Evolutionary conservation across 805 yeast species (phyloP).

Genomic region (Candida sithepensis): DNA sequence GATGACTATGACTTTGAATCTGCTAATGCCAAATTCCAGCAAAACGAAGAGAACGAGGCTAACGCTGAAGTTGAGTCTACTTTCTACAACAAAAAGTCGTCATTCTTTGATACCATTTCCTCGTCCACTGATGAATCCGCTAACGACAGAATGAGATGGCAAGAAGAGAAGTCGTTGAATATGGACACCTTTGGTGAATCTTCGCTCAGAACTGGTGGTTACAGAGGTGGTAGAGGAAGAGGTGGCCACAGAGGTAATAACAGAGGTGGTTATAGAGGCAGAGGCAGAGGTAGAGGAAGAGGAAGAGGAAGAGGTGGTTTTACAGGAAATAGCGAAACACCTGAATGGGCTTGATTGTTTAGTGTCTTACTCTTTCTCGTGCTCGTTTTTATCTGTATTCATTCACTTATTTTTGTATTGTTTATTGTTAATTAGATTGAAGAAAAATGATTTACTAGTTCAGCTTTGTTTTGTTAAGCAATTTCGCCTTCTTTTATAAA

Average conservation of each 20-base stretch:
- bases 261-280: conserved; percentile 11
- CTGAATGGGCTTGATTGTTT: conserved; percentile 27
- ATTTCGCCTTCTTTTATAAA: not conserved
- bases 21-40: conserved; percentile 68
- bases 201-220: conserved; percentile 37
- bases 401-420: not conserved
- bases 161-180: conserved; percentile 68
- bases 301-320: conserved; percentile 18
- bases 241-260: conserved; percentile 23
- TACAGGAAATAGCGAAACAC: conserved; percentile 11
- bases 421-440: not conserved
- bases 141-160: conserved; percentile 53
- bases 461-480: not conserved
- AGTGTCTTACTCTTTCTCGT: not conserved
- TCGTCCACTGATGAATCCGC: conserved; percentile 53
- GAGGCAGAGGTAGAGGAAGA: conserved; percentile 19
- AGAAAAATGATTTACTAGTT: not conserved
- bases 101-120: conserved; percentile 86
- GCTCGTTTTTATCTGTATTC: not conserved
- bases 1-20: conserved; percentile 73
- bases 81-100: conserved; percentile 73
- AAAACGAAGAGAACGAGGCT: conserved; percentile 30
- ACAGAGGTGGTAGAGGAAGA: conserved; percentile 31
- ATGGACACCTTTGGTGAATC: conserved; percentile 82
- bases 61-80: conserved; percentile 23